phyloP scores from a whole-genome alignment of 768 basidiomycete species.

The Mrakia frigida region DNA sequence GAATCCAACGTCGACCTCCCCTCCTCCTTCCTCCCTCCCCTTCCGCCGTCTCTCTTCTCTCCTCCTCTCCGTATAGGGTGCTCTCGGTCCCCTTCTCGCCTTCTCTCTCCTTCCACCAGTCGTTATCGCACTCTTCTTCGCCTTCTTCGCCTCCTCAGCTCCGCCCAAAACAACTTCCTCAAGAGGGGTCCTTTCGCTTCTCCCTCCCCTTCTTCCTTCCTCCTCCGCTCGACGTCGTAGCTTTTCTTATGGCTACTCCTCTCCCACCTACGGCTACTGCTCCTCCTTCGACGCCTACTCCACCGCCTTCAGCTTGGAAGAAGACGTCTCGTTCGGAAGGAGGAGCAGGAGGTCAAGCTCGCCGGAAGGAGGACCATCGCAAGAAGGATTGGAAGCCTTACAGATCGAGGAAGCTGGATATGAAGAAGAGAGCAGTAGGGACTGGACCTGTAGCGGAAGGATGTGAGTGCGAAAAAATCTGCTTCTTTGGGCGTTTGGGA shows the following conservation, averaged over 20 bases:
- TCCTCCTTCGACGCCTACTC: neutral
- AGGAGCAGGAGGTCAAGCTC: neutral
- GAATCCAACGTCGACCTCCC: neutral
- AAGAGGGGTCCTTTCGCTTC: neutral
- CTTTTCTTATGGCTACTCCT: neutral
- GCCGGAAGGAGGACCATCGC: neutral
- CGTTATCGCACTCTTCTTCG: too few species aligned
- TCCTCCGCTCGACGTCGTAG: neutral
- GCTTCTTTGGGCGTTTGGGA: neutral
- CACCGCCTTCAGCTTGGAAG: neutral
- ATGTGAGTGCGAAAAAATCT: slow-evolving; percentile 8
- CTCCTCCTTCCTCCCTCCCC: neutral
- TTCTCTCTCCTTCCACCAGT: neutral
- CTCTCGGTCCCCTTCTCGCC: neutral
- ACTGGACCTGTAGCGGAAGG: slow-evolving; percentile 24
- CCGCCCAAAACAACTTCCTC: neutral
- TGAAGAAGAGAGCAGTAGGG: slow-evolving; percentile 4
- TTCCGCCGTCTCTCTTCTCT: neutral
- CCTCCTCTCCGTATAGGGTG: neutral
- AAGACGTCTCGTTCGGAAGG: neutral
- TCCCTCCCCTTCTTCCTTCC: neutral
- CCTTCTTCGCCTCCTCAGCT: neutral
- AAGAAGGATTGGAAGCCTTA: neutral
- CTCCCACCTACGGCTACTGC: neutral
- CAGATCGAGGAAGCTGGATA: neutral